Evolutionary conservation across 208 protist species (phyloP), one percentile per base, ranked within the genome.

Genomic region (Porcisia hertigi): DNA sequence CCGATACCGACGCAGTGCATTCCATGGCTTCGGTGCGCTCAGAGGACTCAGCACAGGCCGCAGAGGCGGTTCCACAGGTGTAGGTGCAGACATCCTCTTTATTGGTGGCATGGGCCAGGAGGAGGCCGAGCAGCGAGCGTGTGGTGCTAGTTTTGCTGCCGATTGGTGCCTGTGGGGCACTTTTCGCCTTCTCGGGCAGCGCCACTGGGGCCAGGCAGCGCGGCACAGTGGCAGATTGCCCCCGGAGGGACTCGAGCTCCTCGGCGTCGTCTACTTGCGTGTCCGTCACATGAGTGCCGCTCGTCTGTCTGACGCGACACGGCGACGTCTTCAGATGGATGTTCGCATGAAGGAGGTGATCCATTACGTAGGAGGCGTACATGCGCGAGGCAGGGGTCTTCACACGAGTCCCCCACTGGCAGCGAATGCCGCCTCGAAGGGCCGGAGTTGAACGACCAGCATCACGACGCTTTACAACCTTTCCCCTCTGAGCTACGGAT

Each of bases 371-470:
- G n/a, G 75, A 58, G 23, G 71, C 66, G 76, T 86, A 90, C 64
- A 70, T 49, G 47, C 58, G 62, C 8, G 86, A 86, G 25, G 84
- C 80, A 1, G 63, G 52, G n/a, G 86, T 90, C 57, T 78, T 74
- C 16, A 71, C 77, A 45, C 67, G 75, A 59, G 58, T 60, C 5
- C 69, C 77, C 80, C 86, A 87, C 60, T 85, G 82, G 34, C 75
- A 82, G 47, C 86, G 86, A 59, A 90, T 86, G 25, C 86, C 86
- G 7, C 86, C 83, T 36, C 82, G 81, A 49, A 85, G 77, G 53
- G 55, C 78, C 39, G 41, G 67, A 7, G 62, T 25, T 18, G 45
- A 14, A n/a, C 43, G 45, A 54, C 66, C 34, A 9, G 58, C 53
- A 3, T 62, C 58, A 9, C 23, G 14, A 41, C 47, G 39, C 49